Conservation (phyloP, 2,329 filamentous ascomycete genomes). For the Lojkania enalia region DNA sequence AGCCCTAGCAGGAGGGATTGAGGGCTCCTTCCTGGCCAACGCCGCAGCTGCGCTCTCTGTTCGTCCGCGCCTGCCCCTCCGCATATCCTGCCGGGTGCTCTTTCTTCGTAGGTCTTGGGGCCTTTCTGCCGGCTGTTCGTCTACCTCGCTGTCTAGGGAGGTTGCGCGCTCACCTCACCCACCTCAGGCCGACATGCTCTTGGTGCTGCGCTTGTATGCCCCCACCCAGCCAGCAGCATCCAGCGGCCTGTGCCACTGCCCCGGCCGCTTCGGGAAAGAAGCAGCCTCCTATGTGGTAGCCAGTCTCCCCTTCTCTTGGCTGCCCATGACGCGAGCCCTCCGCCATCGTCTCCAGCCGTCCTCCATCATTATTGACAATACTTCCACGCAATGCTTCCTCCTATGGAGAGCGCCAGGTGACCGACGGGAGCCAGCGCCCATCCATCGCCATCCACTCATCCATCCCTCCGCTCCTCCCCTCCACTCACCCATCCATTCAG, state of each 20-base stretch:
- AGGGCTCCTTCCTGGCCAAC: neutral
- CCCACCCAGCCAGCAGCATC: too few relatives aligned
- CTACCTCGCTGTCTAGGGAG: neutral
- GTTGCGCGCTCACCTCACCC: neutral
- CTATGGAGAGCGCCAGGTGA: too few relatives aligned
- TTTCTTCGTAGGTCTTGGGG: constrained; percentile 6
- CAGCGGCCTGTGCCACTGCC: too few relatives aligned
- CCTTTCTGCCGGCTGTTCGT: constrained; percentile 12
- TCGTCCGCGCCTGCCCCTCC: neutral
- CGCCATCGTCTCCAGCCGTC: too few relatives aligned
- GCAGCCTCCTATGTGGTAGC: too few relatives aligned
- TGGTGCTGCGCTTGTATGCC: neutral
- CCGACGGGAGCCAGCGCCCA: too few relatives aligned
- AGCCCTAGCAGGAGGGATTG: neutral
- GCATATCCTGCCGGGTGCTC: neutral
- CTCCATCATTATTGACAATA: too few relatives aligned
- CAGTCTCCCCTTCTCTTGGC: too few relatives aligned
- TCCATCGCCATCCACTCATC: neutral
- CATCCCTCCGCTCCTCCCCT: neutral
- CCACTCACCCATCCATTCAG: neutral
- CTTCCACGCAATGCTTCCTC: too few relatives aligned
- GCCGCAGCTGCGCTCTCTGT: neutral
- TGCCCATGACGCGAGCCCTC: too few relatives aligned
- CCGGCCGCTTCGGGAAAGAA: neutral
- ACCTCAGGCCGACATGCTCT: neutral